Conservation (phyloP, 1,284 basidiomycete genomes). For the Trametes hirsuta region DNA sequence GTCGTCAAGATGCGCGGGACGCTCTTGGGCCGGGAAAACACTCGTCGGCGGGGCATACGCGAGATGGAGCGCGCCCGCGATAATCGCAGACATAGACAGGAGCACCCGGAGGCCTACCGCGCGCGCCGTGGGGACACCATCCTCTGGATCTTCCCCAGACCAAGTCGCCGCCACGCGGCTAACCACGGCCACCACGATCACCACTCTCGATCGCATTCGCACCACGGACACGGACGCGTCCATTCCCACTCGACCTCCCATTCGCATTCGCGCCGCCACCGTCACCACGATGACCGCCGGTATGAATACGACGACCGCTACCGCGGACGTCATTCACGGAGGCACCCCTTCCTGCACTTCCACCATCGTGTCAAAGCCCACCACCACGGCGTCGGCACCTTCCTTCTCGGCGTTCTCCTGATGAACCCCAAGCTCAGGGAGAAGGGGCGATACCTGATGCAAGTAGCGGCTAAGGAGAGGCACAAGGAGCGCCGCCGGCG, state of each 20-base stretch:
- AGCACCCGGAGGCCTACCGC: constrained; percentile 23
- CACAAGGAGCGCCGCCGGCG: constrained; percentile 25
- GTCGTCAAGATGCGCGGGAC: constrained; percentile 79
- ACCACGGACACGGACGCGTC: constrained; percentile 8
- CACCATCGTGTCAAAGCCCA: constrained; percentile 30
- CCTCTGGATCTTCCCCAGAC: constrained; percentile 22
- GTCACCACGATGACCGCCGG: constrained; percentile 15
- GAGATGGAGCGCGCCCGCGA: constrained; percentile 41
- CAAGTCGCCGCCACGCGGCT: constrained; percentile 1
- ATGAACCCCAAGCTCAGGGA: constrained; percentile 18
- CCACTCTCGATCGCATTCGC: constrained; percentile 1
- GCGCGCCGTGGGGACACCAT: constrained; percentile 16
- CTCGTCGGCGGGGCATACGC: constrained; percentile 51
- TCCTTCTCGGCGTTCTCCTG: constrained; percentile 24
- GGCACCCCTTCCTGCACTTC: constrained; percentile 28
- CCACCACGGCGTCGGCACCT: constrained; percentile 29
- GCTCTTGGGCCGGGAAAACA: constrained; percentile 62
- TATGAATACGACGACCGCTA: constrained; percentile 13
- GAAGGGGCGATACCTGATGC: constrained; percentile 15
- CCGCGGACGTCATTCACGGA: constrained; percentile 15
- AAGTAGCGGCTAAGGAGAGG: constrained; percentile 19
- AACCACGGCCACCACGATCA: background rate
- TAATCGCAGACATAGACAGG: constrained; percentile 27
- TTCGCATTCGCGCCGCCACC: constrained; percentile 7
- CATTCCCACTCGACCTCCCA: constrained; percentile 5